These are phyloP conservation scores for Artomyces pyxidatus DNA, from an alignment of 768 basidiomycete genomes.

Conservation along the genomic window DNA sequence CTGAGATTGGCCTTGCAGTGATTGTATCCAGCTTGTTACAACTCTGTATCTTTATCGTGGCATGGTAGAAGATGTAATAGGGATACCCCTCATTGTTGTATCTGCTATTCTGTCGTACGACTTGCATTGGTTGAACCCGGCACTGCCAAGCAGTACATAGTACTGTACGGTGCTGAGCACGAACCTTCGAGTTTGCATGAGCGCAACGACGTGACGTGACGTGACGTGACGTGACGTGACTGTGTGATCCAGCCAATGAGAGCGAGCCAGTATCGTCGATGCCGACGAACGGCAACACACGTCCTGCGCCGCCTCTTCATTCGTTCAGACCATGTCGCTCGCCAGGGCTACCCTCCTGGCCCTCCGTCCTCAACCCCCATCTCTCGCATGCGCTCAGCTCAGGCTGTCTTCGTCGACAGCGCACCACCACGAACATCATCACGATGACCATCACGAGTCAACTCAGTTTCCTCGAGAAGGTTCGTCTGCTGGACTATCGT, in stretches of 20 bases:
- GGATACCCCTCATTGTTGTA: not conserved
- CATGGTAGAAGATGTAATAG: not conserved
- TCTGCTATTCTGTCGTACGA: not conserved
- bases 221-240: no score
- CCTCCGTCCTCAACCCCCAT: conserved; percentile 3
- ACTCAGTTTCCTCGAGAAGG: conserved; percentile 54
- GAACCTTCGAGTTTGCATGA: no score
- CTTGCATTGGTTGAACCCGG: not conserved
- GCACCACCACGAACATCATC: conserved; percentile 34
- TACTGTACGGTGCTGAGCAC: no score
- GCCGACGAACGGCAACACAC: no score
- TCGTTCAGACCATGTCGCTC: conserved; percentile 14
- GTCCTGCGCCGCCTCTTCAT: no score
- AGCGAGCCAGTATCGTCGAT: no score
- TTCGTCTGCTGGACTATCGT: conserved; percentile 21
- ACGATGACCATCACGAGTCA: conserved; percentile 28
- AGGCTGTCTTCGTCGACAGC: conserved; percentile 18
- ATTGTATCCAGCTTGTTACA: conserved; percentile 6
- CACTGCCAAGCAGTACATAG: not conserved
- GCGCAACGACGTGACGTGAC: no score
- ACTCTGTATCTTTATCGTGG: conserved; percentile 11
- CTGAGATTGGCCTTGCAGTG: not conserved
- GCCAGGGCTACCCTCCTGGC: conserved; percentile 6
- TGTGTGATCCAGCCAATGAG: no score
- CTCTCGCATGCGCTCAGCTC: conserved; percentile 15